Evolutionary conservation across 2,329 filamentous ascomycete species (phyloP).

Genomic region (Fonsecaea erecta): DNA sequence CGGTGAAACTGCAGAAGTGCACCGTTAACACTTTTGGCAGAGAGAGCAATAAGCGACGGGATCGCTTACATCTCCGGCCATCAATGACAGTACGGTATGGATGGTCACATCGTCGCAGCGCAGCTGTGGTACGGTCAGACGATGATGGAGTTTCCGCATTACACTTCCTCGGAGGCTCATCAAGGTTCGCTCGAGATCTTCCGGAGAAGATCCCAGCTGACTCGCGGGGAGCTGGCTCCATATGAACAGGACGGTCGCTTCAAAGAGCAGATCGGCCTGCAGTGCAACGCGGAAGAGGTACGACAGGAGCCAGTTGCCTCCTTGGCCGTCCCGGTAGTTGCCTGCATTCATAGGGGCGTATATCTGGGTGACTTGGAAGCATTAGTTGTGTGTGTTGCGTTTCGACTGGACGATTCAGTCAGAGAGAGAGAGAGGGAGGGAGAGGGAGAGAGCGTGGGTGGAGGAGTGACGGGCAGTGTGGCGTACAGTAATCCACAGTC

Average conservation of each 20-base stretch:
- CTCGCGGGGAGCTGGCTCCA: constrained; percentile 8
- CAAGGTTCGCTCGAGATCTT: constrained; percentile 7
- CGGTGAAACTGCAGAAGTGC: constrained; percentile 3
- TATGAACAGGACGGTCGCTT: constrained; percentile 8
- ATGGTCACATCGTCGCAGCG: constrained; percentile 19
- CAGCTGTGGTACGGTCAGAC: constrained; percentile 9
- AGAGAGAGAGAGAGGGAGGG: too few relatives aligned
- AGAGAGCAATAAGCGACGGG: neutral
- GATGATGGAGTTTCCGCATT: constrained; percentile 17
- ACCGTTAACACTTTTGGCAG: neutral
- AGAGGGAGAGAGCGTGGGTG: too few relatives aligned
- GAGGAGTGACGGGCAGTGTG: neutral
- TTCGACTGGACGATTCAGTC: neutral
- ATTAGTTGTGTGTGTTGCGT: neutral
- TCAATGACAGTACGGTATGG: constrained; percentile 9
- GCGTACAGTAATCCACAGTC: constrained; percentile 21
- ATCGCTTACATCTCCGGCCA: constrained; percentile 15
- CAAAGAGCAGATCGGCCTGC: constrained; percentile 17
- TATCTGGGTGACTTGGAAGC: constrained; percentile 7
- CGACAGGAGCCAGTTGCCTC: constrained; percentile 9
- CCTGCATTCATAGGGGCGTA: constrained; percentile 3
- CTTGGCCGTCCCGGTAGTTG: constrained; percentile 2
- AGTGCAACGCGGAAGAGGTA: constrained; percentile 15
- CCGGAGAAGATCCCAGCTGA: constrained; percentile 1
- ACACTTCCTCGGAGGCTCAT: constrained; percentile 9